These are phyloP conservation scores for Astragalus membranaceus DNA, from an alignment of 306 rosid species.

Conservation along the genomic window DNA sequence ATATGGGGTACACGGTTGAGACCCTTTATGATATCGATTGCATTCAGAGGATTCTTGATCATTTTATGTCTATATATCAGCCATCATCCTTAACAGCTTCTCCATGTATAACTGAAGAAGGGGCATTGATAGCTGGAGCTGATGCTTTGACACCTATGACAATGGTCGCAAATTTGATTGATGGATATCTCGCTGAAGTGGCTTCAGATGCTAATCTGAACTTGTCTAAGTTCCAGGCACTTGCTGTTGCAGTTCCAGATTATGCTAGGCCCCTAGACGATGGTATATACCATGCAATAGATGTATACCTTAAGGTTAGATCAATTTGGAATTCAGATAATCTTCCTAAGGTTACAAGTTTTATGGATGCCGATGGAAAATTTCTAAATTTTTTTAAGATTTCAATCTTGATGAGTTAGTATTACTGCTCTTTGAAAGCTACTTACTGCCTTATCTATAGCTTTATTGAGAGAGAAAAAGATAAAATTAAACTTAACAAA, in stretches of 20 bases:
- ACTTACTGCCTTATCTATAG: background rate
- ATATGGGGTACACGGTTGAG: slow-evolving; percentile 65
- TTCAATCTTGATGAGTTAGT: background rate
- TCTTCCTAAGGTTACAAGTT: background rate
- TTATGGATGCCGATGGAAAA: background rate
- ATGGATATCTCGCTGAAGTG: slow-evolving; percentile 82
- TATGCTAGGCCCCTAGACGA: slow-evolving; percentile 74
- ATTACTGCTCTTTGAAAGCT: background rate
- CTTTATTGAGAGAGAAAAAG: background rate
- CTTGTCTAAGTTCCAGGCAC: slow-evolving; percentile 67
- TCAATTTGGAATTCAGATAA: background rate
- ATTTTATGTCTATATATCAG: slow-evolving; percentile 60
- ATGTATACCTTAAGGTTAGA: slow-evolving; percentile 81
- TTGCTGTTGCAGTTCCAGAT: slow-evolving; percentile 74
- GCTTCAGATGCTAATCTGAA: slow-evolving; percentile 75
- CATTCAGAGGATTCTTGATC: slow-evolving; percentile 70
- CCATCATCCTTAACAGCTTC: slow-evolving; percentile 43
- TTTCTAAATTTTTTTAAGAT: background rate
- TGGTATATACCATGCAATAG: slow-evolving; percentile 79
- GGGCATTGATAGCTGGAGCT: slow-evolving; percentile 36
- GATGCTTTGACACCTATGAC: slow-evolving; percentile 62
- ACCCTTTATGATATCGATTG: slow-evolving; percentile 80
- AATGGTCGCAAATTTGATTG: slow-evolving; percentile 70
- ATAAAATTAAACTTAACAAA: background rate
- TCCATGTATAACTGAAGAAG: slow-evolving; percentile 58